These are phyloP conservation scores for Colletotrichum euphorbiae DNA, from an alignment of 2,329 filamentous ascomycete species.

Conservation along the genomic window DNA sequence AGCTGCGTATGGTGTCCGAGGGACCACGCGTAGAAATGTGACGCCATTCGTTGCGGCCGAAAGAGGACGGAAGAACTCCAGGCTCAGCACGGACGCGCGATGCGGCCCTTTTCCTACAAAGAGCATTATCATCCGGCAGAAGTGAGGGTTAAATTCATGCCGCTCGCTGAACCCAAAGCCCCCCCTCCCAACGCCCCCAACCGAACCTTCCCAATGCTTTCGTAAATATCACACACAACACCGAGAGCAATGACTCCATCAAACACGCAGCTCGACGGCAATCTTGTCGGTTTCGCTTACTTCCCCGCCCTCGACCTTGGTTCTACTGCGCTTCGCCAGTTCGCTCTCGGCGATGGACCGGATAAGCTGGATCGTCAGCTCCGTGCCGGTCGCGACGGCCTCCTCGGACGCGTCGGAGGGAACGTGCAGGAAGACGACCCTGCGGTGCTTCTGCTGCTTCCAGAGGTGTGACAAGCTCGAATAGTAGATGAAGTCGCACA, in stretches of 20 bases:
- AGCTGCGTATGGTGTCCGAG: too few species aligned
- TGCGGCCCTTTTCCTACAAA: not conserved
- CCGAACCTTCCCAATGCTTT: not conserved
- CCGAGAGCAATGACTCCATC: not conserved
- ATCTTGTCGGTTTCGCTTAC: constrained; percentile 32
- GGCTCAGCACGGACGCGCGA: not conserved
- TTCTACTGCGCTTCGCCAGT: constrained; percentile 42
- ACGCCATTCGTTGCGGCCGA: not conserved
- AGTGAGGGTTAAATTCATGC: not conserved
- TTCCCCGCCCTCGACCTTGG: not conserved
- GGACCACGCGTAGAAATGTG: not conserved
- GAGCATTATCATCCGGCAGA: too few species aligned
- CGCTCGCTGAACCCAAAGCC: not conserved
- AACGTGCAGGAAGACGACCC: constrained; percentile 79
- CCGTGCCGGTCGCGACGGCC: constrained; percentile 60
- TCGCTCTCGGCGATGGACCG: constrained; percentile 67
- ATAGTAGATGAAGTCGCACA: constrained; percentile 85
- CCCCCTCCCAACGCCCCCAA: not conserved
- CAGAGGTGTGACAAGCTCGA: constrained; percentile 71
- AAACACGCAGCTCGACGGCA: constrained; percentile 40
- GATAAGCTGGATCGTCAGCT: constrained; percentile 66
- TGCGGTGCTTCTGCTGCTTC: constrained; percentile 58
- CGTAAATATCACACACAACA: not conserved
- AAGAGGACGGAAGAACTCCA: not conserved
- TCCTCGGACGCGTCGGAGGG: constrained; percentile 68